Evolutionary conservation across 768 basidiomycete genomes (phyloP), one percentile per base, ranked within the genome.

Genomic region (Amanita exitialis): DNA sequence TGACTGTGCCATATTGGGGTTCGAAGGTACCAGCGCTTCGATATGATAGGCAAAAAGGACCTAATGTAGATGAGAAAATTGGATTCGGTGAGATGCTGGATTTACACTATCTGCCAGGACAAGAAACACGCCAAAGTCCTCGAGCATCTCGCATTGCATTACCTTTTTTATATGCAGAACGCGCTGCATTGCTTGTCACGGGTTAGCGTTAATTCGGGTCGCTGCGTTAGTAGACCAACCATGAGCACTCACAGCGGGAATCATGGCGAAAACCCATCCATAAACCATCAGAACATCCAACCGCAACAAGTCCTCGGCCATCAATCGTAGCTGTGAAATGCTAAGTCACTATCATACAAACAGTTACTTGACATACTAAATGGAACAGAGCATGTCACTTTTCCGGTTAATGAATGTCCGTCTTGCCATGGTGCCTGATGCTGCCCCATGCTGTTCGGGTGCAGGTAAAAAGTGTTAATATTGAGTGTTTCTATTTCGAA

Each of bases 221-320:
- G 20, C 21, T 18, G 21, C 23, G 28, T 47, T n/a, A 51, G 21
- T 12, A 21, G n/a, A 16, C 30, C 44, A n/a, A 28, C 9, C 23
- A 16, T 39, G 46, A 49, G 54, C 6, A 59, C 82, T 54, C 64
- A 91, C 90, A 93, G 62, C 77, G 72, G 2, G 93, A 85, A 64
- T 95, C 88, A 56, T 90, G 87, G 36, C 90, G 79, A 68, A 93
- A 87, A 0, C 95, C 95, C 60, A 98, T 96, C 90, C 93, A 99
- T 4, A 98, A 91, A 30, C 96, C 96, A 61, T 96, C 92, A 0
- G 87, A 85, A 64, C 93, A 96, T 6, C 94, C 96, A 58, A 97
- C 83, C 0, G 94, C 91, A 36, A 97, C 87, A 12, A 99, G 74
- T 10, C 81, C 81, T 21, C 91, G 80, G 4, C 86, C 84, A 62